Base-by-base conservation (phyloP, 495 filamentous ascomycete species). In the Aspergillus olivimuriae region DNA sequence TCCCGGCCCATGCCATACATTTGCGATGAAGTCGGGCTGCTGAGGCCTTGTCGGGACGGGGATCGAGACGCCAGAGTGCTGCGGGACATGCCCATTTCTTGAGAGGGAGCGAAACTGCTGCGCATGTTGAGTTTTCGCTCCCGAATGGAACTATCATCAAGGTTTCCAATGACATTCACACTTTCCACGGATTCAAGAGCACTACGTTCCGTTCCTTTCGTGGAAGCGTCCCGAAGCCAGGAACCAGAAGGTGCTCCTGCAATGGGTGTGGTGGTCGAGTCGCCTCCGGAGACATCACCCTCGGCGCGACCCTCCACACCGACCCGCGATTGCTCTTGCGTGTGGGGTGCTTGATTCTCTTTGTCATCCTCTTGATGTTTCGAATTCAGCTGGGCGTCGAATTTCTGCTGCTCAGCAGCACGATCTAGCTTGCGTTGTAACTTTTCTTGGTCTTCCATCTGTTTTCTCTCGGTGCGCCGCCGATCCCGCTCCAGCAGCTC, bases 401-500 rank as follows among this genome's bases (percentile, higher is more conserved):
- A 46, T 50, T 55, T 62, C 48, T 90, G 85, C 44, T 82, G 83
- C 55, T 89, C 86, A 30, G 80, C 79, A 40, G 74, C 76, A 32
- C 81, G 72, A 44, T 84, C 76, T 32, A 95, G 66, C 41, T 75
- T 81, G 46, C 81, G 75, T 44, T 86, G 76, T 18, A 85, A 59
- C 45, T 69, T 82, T 48, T 90, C 84, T 44, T 83, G 79, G 18
- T 94, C 84, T 32, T 76, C 72, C 42, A 81, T 70, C 38, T 73
- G 73, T 66, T 87, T 88, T 57, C 76, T 81, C 44, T 94, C 86
- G 46, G 73, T 76, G 22, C 89, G 74, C 46, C 87, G 78, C 47
- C 83, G 72, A 57, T 96, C 89, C 42, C 89, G 69, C 44, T 96
- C 89, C 74, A 96, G 77, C 24, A 94, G 60, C 53, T 94, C 86